Conservation (phyloP, 495 filamentous ascomycete genomes). For the Hyaloscypha bicolor region DNA sequence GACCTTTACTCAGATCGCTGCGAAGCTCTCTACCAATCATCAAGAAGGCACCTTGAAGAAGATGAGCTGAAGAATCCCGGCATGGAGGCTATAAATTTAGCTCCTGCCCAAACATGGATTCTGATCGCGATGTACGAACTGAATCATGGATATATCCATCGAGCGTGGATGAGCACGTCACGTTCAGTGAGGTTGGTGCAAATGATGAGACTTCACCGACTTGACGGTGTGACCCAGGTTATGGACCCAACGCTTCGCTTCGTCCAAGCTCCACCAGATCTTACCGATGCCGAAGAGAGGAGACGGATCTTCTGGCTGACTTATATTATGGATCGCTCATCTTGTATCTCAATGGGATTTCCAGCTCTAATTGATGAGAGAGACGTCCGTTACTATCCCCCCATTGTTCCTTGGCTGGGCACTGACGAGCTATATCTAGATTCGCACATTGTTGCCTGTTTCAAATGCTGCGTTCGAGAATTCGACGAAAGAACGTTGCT, state of each 20-base stretch:
- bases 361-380: slow-evolving; percentile 44
- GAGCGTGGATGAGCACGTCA: slow-evolving; percentile 47
- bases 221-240: slow-evolving; percentile 39
- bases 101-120: slow-evolving; percentile 50
- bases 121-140: slow-evolving; percentile 47
- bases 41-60: slow-evolving; percentile 49
- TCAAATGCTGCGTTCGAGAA: slow-evolving; percentile 10
- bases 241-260: slow-evolving; percentile 40
- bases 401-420: background rate
- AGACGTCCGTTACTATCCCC: slow-evolving; percentile 34
- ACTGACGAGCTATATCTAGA: slow-evolving; percentile 30
- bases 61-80: slow-evolving; percentile 51
- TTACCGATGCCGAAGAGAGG: slow-evolving; percentile 54
- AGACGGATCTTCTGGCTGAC: slow-evolving; percentile 54
- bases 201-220: slow-evolving; percentile 52
- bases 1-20: slow-evolving; percentile 42
- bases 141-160: slow-evolving; percentile 44
- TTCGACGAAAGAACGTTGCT: background rate
- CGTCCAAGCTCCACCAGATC: slow-evolving; percentile 41
- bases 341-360: slow-evolving; percentile 50
- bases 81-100: slow-evolving; percentile 48
- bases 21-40: slow-evolving; percentile 48
- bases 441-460: slow-evolving; percentile 49
- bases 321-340: slow-evolving; percentile 53
- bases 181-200: slow-evolving; percentile 41